A percentile compares a stretch with the other conserved stretches of the same genome.
Evolutionary conservation across 345 rosid species (phyloP).

Genomic region (Salix purpurea): DNA sequence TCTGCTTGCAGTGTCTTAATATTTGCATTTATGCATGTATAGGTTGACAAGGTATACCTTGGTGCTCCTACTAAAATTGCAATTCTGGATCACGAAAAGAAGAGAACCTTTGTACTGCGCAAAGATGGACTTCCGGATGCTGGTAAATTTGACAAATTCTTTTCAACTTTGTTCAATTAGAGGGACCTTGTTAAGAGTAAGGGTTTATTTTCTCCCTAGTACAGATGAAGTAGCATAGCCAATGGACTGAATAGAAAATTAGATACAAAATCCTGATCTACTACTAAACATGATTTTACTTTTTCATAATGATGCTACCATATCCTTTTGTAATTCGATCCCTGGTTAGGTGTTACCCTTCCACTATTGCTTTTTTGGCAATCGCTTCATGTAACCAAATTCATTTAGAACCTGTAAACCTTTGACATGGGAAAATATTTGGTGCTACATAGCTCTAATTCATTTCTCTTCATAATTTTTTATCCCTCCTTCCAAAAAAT

Average conservation of each 20-base stretch:
- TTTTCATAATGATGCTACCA: background rate
- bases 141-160: conserved; percentile 43
- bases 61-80: conserved; percentile 68
- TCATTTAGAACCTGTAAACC: background rate
- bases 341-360: background rate
- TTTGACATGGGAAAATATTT: background rate
- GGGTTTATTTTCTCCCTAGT: background rate
- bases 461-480: background rate
- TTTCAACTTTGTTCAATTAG: background rate
- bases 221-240: background rate
- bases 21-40: background rate
- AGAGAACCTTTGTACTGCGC: conserved; percentile 86
- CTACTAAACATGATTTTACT: background rate
- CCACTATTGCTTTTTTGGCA: no score
- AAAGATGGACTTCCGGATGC: conserved; percentile 98
- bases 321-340: background rate
- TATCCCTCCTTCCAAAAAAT: background rate
- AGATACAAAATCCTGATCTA: background rate
- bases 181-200: background rate
- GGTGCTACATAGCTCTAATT: background rate
- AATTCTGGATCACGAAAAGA: conserved; percentile 87
- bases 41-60: conserved; percentile 25
- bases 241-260: background rate
- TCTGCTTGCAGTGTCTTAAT: conserved; percentile 1
- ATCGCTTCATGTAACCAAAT: background rate